Evolutionary conservation across 805 yeast species (phyloP), one percentile per base, ranked within the genome.

Genomic region (Saturnispora quitensis): DNA sequence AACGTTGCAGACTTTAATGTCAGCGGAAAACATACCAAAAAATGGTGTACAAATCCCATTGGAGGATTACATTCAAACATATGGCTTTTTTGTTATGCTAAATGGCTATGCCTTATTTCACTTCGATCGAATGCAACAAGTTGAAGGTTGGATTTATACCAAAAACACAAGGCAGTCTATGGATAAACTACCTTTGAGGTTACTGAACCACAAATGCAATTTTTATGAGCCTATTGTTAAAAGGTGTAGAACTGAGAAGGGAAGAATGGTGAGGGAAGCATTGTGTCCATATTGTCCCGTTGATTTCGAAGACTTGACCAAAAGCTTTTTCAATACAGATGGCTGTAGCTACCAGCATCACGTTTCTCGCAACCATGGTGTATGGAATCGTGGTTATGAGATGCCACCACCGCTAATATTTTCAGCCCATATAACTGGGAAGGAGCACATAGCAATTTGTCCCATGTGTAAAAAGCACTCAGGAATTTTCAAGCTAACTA

Each of bases 311-410:
- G 46, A 40, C 8, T 33, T 50, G 28, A 34, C 17, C 10, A 31
- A 17, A 18, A 40, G 53, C 57, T 5, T 66, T 64, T 50, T 57
- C 47, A 62, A 61, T 45, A 49, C 59, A 52, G 57, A 57, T 44
- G 61, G 60, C 20, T 60, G 64, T 5, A 56, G 56, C 27, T 67
- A 67, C 44, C 56, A 62, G n/a, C 68, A 65, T 38, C 70, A 67
- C 50, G 60, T 67, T 34, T 58, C 66, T 5, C 63, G 60, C 43
- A 60, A 61, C 18, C 70, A 67, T 45, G 69, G 69, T 3, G 64
- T 66, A 8, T 64, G 62, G 55, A 58, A 63, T 4, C 59, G 59
- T n/a, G 69, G 70, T 10, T 51, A 54, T 43, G 61, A 57, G 42
- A 56, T 67, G 62, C 62, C 65, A 8, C 54, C 56, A 12, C 69